phyloP scores from a whole-genome alignment of 1,284 basidiomycete species.

The Fistulinella cinereoalba region DNA sequence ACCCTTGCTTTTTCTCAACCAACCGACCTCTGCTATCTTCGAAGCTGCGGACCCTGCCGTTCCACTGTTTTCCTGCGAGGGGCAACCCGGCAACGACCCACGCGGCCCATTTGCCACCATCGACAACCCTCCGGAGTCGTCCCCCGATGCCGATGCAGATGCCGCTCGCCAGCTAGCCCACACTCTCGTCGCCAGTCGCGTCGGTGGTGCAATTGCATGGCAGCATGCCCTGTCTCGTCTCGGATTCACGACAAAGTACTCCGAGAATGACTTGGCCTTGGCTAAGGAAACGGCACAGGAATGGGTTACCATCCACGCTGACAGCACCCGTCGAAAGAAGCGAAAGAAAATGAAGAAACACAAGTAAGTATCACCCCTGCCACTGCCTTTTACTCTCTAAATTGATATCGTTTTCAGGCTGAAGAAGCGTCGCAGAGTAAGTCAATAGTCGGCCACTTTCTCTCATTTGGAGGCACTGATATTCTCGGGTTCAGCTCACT shows the following conservation, averaged over 20 bases:
- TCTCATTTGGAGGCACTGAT: conserved; percentile 11
- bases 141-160: conserved; percentile 69
- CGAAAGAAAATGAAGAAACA: conserved; percentile 91
- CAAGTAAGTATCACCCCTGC: conserved; percentile 57
- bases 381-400: conserved; percentile 2
- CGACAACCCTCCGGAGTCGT: conserved; percentile 52
- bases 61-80: conserved; percentile 28
- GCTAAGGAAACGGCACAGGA: conserved; percentile 54
- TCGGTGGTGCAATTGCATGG: conserved; percentile 62
- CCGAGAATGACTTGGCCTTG: conserved; percentile 45
- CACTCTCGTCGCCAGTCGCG: conserved; percentile 60
- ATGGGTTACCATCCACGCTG: conserved; percentile 62
- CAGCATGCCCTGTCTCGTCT: conserved; percentile 58
- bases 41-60: conserved; percentile 40
- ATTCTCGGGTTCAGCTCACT: conserved; percentile 22
- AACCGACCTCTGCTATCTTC: conserved; percentile 56
- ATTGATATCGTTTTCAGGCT: conserved; percentile 30
- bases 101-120: conserved; percentile 21
- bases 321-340: conserved; percentile 79
- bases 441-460: conserved; percentile 9
- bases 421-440: conserved; percentile 46
- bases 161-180: conserved; percentile 70
- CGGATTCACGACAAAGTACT: conserved; percentile 51
- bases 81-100: conserved; percentile 9
- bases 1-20: conserved; percentile 63